Percentiles rank a stretch among this genome's conserved stretches.
These are phyloP conservation scores for Metarhizium album DNA, from an alignment of 2,329 filamentous ascomycete genomes.

Conservation along the genomic window DNA sequence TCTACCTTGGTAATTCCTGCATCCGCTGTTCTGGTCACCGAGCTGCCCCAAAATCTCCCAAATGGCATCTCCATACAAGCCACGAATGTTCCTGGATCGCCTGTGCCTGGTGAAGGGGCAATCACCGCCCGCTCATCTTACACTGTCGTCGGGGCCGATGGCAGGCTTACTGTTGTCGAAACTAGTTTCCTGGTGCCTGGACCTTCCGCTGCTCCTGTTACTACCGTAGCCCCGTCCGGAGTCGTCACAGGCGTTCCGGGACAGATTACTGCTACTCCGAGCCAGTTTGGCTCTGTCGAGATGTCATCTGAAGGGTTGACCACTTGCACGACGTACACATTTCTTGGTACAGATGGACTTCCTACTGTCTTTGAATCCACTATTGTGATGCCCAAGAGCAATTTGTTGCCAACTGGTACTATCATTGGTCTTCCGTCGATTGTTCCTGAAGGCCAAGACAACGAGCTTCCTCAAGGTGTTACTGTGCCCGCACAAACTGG, in stretches of 20 bases:
- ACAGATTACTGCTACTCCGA: slow-evolving; percentile 10
- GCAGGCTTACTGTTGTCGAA: slow-evolving; percentile 18
- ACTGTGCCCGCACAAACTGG: slow-evolving; percentile 8
- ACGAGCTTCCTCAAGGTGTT: slow-evolving; percentile 11
- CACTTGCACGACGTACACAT: slow-evolving; percentile 21
- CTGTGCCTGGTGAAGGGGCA: slow-evolving; percentile 9
- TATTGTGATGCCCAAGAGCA: slow-evolving; percentile 15
- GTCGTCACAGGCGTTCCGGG: slow-evolving; percentile 15
- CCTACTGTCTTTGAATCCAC: slow-evolving; percentile 22
- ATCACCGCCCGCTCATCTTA: slow-evolving; percentile 17
- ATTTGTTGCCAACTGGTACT: slow-evolving; percentile 11
- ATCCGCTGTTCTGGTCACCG: slow-evolving; percentile 7
- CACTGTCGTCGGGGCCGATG: slow-evolving; percentile 18
- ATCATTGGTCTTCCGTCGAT: slow-evolving; percentile 10
- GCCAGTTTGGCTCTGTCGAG: neutral
- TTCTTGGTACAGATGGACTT: slow-evolving; percentile 17
- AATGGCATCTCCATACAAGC: slow-evolving; percentile 6
- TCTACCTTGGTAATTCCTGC: slow-evolving; percentile 21
- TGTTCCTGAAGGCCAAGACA: slow-evolving; percentile 8
- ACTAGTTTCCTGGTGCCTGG: slow-evolving; percentile 15
- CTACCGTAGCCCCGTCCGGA: slow-evolving; percentile 7
- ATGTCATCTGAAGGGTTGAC: slow-evolving; percentile 9
- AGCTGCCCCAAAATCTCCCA: slow-evolving; percentile 6
- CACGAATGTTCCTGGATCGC: slow-evolving; percentile 2
- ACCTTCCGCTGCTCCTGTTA: slow-evolving; percentile 7